Percentiles rank a stretch among this genome's conserved stretches.
phyloP scores from a whole-genome alignment of 768 basidiomycete species.

The Naganishia kalamii region DNA sequence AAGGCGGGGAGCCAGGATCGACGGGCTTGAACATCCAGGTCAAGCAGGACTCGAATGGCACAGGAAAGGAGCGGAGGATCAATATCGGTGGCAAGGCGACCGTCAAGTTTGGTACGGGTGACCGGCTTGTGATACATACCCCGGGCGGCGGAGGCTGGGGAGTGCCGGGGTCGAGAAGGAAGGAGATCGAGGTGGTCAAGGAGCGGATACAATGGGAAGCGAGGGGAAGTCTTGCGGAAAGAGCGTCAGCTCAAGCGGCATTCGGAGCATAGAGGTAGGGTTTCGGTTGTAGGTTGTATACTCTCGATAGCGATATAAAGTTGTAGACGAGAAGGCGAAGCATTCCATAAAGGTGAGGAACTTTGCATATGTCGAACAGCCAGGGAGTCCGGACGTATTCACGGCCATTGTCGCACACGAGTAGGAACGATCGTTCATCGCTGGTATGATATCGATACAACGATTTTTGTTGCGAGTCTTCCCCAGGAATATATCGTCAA shows the following conservation, averaged over 20 bases:
- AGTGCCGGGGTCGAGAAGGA: slow-evolving; percentile 21
- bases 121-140: slow-evolving; percentile 65
- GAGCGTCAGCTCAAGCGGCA: slow-evolving; percentile 35
- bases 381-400: too few species aligned
- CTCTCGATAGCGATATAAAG: too few species aligned
- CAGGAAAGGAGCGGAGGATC: slow-evolving; percentile 52
- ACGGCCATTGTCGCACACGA: too few species aligned
- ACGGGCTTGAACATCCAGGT: slow-evolving; percentile 84
- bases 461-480: too few species aligned
- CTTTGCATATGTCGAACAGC: too few species aligned
- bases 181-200: slow-evolving; percentile 26
- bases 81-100: slow-evolving; percentile 87
- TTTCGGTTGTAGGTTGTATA: too few species aligned
- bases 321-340: too few species aligned
- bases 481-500: too few species aligned
- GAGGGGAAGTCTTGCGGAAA: slow-evolving; percentile 44
- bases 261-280: slow-evolving; percentile 29
- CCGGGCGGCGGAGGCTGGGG: slow-evolving; percentile 92
- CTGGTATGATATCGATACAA: too few species aligned
- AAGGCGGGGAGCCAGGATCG: slow-evolving; percentile 66
- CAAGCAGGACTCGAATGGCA: neutral
- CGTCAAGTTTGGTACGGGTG: slow-evolving; percentile 80
- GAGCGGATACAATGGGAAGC: slow-evolving; percentile 34
- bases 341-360: too few species aligned
- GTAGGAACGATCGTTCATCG: too few species aligned